Evolutionary conservation across 2,329 filamentous ascomycete species (phyloP), one percentile per base, ranked within the genome.

Genomic region (Immersiporthe knoxdaviesiana): DNA sequence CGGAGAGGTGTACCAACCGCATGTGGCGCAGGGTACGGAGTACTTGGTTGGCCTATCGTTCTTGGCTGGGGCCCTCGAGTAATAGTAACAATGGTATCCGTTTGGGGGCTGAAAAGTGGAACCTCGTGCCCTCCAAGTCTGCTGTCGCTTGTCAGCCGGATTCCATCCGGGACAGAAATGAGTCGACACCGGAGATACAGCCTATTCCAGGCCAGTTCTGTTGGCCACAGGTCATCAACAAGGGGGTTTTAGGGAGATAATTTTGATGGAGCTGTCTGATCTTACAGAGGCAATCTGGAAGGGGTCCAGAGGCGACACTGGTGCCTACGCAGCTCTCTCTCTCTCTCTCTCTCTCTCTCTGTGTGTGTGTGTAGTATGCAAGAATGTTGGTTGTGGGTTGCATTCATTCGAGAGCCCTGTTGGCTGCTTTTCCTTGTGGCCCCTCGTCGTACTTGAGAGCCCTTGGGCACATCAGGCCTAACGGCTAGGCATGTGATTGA

Each of bases 61-160:
- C n/a, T 62, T 32, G 4, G 5, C 32, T 14, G 12, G 59, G 35
- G 59, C 24, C 4, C 59, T 62, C 59, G 24, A 24, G 35, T 39
- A 35, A 35, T 12, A 24, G 35, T 39, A 35, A 35, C 24, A 30
- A 10, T 60, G 30, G 24, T 39, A 14, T 41, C 39, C 39, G 10
- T 24, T 63, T 63, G 61, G 61, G 61, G 61, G 39, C 61, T 6
- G 47, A 30, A 63, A 47, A 50, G 61, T 63, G 61, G 61, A 12
- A 12, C 41, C n/a, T 50, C 39, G 27, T 50, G 27, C 35, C 61
- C 27, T 30, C 56, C 5, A 59, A 18, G 56, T 10, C 27, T 37
- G 56, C 56, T 37, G 56, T 59, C 30, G 56, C 30, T 37, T 59
- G 32, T 59, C 32, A 59, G 30, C 56, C 32, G 56, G 56, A 37